Base-by-base conservation (phyloP, 2,329 filamentous ascomycete species). In the Daldinia sp. region DNA sequence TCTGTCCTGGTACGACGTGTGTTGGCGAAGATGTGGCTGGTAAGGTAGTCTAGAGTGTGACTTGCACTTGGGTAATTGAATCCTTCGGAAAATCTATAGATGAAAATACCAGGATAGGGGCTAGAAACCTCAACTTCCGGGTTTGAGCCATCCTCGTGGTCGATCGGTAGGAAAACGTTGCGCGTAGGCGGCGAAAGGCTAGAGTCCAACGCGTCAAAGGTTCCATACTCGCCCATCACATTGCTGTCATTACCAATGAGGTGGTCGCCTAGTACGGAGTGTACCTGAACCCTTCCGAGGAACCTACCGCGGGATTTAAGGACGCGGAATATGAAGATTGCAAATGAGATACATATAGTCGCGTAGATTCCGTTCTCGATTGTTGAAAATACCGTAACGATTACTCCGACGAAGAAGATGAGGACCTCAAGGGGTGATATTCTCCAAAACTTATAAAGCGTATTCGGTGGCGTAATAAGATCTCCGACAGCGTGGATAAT, bases 401-500 rank as follows among this genome's bases (percentile, higher is more conserved):
- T 78, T 0, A 99, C 94, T 77, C 95, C 95, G 10, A 92, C 86
- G 71, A 98, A 94, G 83, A 97, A 99, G 74, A 98, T 93, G 49
- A 95, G 71, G 0, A 96, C 91, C 75, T 99, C 95, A 1, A 97
- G 75, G 0, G 95, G 95, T 0, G 93, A 95, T 4, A 97, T 92
- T 39, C 89, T 87, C 94, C 94, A 99, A 80, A 98, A 99, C 72
- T 95, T 91, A 77, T 97, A 97, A 10, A 98, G 85, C 0, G 91
- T 94, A 75, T 96, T 93, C 3, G 94, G 94, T 0, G 93, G 89
- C 0, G 94, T 96, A 75, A 98, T 92, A 57, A 99, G 80, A 75
- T 98, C 94, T 60, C 92, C 91, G 2, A 98, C 94, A 2, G 95
- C 95, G 75, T 98, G 94, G 66, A 98, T 97, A 68, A 98, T 97